phyloP scores from a whole-genome alignment of 352 stramenopile species.

The Phytopythium delawarense region DNA sequence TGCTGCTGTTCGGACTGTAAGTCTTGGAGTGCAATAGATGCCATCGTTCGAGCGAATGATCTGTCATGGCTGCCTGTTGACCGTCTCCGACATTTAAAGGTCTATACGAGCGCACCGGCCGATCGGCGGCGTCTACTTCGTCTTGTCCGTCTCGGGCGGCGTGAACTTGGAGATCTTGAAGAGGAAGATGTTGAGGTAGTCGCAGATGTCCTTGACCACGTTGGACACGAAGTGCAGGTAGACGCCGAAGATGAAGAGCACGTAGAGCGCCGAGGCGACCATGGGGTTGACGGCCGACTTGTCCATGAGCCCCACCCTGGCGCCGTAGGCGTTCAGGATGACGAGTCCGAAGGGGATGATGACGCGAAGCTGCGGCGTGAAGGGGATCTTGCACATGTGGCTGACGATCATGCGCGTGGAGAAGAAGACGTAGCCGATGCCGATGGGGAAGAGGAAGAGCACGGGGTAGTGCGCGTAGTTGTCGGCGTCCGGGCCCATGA shows the following conservation, averaged over 20 bases:
- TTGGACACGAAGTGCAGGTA: constrained; percentile 81
- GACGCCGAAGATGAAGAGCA: constrained; percentile 63
- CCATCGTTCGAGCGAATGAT: background rate
- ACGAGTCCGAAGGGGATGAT: constrained; percentile 75
- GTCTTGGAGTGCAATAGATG: background rate
- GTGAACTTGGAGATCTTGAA: constrained; percentile 68
- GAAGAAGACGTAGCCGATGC: constrained; percentile 83
- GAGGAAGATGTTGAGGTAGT: constrained; percentile 83
- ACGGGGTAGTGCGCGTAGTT: constrained; percentile 69
- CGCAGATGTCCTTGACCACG: constrained; percentile 83
- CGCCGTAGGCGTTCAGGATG: constrained; percentile 71
- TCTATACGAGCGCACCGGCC: background rate
- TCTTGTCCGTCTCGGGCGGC: constrained; percentile 20
- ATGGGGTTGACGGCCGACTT: constrained; percentile 59
- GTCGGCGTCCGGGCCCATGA: constrained; percentile 56
- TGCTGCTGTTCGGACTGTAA: background rate
- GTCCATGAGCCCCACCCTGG: constrained; percentile 36
- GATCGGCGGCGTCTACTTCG: constrained; percentile 18
- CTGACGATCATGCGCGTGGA: constrained; percentile 88
- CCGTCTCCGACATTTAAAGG: background rate
- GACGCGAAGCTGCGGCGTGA: constrained; percentile 74
- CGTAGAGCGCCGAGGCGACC: constrained; percentile 62
- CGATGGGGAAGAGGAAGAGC: constrained; percentile 76
- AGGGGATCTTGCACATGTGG: constrained; percentile 90
- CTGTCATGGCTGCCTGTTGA: background rate